Evolutionary conservation across 768 basidiomycete species (phyloP).

Genomic region (Postia placenta): DNA sequence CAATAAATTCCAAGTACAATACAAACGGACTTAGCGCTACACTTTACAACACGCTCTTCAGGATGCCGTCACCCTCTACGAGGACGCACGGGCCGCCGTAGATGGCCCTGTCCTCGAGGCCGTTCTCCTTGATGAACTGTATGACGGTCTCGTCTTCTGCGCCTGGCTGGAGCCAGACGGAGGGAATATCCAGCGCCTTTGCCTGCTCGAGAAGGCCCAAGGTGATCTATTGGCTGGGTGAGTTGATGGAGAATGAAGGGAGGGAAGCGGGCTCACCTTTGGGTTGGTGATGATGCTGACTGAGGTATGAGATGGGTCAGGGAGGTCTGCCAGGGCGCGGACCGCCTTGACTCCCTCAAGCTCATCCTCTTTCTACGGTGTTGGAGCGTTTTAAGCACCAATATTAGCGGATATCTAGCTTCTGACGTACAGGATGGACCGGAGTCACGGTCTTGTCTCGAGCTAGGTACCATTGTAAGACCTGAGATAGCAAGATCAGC

Average conservation of each 20-base stretch:
- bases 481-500: no score
- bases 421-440: constrained; percentile 65
- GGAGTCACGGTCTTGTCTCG: constrained; percentile 59
- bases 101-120: constrained; percentile 61
- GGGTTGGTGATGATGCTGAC: constrained; percentile 77
- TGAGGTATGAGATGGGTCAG: constrained; percentile 58
- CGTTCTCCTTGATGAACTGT: constrained; percentile 59
- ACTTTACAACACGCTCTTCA: constrained; percentile 12
- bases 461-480: constrained; percentile 70
- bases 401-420: background rate
- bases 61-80: constrained; percentile 61
- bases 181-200: constrained; percentile 61
- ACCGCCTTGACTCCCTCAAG: constrained; percentile 62
- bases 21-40: background rate
- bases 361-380: constrained; percentile 55
- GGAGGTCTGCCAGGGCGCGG: constrained; percentile 47
- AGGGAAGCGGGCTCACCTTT: constrained; percentile 35
- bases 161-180: constrained; percentile 88
- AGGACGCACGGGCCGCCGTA: constrained; percentile 82
- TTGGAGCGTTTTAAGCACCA: no score
- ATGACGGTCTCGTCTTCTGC: constrained; percentile 65
- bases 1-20: background rate
- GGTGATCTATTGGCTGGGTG: constrained; percentile 47
- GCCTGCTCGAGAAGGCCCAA: constrained; percentile 60
- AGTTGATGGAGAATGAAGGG: background rate